These are phyloP conservation scores for Mortierella sp. DNA, from an alignment of 371 early-diverging fungal species.

Conservation along the genomic window DNA sequence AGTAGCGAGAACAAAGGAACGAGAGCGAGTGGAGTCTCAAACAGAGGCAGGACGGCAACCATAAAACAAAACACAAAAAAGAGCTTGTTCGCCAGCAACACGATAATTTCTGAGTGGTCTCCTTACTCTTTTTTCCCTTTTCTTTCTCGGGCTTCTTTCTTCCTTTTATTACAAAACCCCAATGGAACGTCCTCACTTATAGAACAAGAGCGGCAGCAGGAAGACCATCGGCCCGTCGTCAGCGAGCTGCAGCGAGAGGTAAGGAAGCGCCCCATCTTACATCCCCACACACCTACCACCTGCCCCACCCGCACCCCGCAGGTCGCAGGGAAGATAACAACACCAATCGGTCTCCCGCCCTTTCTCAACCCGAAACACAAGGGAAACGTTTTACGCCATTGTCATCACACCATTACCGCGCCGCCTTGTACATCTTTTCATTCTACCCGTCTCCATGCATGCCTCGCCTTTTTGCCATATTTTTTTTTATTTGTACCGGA, in stretches of 20 bases:
- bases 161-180: too few species aligned
- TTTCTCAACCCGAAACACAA: not conserved
- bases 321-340: too few species aligned
- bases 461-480: constrained; percentile 1
- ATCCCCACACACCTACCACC: not conserved
- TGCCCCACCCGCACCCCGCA: not conserved
- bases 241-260: constrained; percentile 58
- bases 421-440: not conserved
- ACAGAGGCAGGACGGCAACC: not conserved
- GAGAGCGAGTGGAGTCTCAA: constrained; percentile 11
- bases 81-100: not conserved
- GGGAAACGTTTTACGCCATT: not conserved
- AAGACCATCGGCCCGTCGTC: constrained; percentile 52
- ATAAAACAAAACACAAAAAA: not conserved
- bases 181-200: not conserved
- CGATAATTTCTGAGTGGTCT: not conserved
- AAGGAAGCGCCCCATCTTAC: not conserved
- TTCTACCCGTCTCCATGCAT: not conserved
- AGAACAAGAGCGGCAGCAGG: constrained; percentile 44
- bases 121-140: not conserved
- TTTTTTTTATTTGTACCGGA: not conserved
- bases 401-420: not conserved
- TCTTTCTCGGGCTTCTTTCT: not conserved
- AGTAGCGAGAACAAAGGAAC: not conserved
- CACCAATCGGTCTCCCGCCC: not conserved